Evolutionary conservation across 352 stramenopile genomes (phyloP).

Genomic region (Globisporangium irregulare): DNA sequence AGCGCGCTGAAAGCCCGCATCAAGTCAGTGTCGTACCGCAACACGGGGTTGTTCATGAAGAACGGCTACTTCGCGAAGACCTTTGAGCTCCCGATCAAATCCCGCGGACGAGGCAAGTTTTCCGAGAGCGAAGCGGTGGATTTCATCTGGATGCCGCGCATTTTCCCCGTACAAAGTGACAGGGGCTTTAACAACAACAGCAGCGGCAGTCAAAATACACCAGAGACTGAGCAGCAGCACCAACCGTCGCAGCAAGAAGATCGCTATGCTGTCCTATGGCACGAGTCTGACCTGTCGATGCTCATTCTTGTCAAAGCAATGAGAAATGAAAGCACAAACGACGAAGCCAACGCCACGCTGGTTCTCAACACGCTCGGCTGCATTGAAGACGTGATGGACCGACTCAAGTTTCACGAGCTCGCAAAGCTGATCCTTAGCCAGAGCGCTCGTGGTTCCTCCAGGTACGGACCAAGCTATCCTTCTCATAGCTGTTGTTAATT

Average conservation of each 20-base stretch:
- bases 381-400: conserved; percentile 18
- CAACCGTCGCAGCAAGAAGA: not conserved
- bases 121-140: conserved; percentile 27
- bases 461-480: not conserved
- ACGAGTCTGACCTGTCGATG: conserved; percentile 53
- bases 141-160: conserved; percentile 36
- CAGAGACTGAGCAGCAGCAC: not conserved
- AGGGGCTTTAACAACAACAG: not conserved
- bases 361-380: conserved; percentile 6
- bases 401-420: conserved; percentile 30
- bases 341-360: not conserved
- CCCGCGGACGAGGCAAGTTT: conserved; percentile 14
- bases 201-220: not conserved
- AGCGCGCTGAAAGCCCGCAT: conserved; percentile 27
- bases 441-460: conserved; percentile 7
- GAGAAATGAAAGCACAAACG: conserved; percentile 9
- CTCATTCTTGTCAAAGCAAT: conserved; percentile 35
- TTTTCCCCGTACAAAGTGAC: conserved; percentile 23
- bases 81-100: conserved; percentile 27
- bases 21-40: conserved; percentile 46
- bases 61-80: conserved; percentile 45
- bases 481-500: not conserved
- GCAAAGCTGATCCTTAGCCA: conserved; percentile 34
- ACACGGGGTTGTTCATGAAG: conserved; percentile 45
- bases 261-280: conserved; percentile 34